Percentiles rank a stretch among this genome's conserved stretches.
Evolutionary conservation across 768 basidiomycete species (phyloP).

Genomic region (Amylocystis lapponica): DNA sequence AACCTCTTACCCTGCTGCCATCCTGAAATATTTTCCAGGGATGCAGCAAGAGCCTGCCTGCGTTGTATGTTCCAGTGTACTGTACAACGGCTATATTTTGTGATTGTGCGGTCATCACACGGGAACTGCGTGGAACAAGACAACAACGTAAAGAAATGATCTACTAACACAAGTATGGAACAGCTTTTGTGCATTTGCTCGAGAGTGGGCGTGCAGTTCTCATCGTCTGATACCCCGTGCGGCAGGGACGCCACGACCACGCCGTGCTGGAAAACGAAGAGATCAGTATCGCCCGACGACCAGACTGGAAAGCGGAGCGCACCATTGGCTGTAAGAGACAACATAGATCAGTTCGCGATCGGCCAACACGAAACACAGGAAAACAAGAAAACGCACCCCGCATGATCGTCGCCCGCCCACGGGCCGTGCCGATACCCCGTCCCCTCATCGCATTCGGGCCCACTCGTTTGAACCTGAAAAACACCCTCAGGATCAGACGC

Average conservation of each 20-base stretch:
- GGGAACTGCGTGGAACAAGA: too few species aligned
- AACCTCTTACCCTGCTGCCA: too few species aligned
- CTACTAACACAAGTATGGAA: slow-evolving; percentile 21
- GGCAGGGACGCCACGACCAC: slow-evolving; percentile 77
- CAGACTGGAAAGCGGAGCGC: slow-evolving; percentile 15
- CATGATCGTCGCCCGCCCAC: slow-evolving; percentile 98
- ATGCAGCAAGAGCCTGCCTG: too few species aligned
- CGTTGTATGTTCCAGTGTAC: too few species aligned
- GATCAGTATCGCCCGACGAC: slow-evolving; percentile 1
- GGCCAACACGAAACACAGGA: too few species aligned
- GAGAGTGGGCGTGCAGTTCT: slow-evolving; percentile 17
- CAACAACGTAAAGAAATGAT: slow-evolving; percentile 2
- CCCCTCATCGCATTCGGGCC: slow-evolving; percentile 98
- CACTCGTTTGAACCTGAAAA: slow-evolving; percentile 92
- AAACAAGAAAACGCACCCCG: slow-evolving; percentile 62
- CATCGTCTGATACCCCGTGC: slow-evolving; percentile 79
- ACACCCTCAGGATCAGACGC: slow-evolving; percentile 1
- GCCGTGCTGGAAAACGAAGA: slow-evolving; percentile 54
- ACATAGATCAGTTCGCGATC: too few species aligned
- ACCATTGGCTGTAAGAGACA: slow-evolving; percentile 66
- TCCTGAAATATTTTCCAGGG: too few species aligned
- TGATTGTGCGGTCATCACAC: too few species aligned
- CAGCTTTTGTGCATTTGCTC: slow-evolving; percentile 14
- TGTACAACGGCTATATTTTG: too few species aligned
- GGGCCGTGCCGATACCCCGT: slow-evolving; percentile 97